phyloP scores from a whole-genome alignment of 495 filamentous ascomycete species.

The Annulohypoxylon moriforme region DNA sequence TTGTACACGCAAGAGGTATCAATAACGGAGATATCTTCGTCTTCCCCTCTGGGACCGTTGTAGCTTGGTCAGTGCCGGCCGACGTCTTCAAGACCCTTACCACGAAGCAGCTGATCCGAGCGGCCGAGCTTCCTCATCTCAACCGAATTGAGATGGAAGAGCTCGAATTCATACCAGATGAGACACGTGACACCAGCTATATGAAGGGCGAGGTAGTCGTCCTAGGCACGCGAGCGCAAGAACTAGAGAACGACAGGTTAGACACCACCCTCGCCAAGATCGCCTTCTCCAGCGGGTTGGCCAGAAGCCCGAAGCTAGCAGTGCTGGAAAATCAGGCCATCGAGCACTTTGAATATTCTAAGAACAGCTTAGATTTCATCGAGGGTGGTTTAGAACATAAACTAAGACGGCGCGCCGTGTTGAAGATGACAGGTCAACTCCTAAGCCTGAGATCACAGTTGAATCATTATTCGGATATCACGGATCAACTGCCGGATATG shows the following conservation, averaged over 20 bases:
- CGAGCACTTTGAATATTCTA: conserved; percentile 75
- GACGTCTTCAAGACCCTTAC: conserved; percentile 78
- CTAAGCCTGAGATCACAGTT: conserved; percentile 89
- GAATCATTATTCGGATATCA: conserved; percentile 97
- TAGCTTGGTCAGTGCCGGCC: conserved; percentile 85
- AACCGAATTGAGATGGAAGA: conserved; percentile 84
- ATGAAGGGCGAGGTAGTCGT: conserved; percentile 92
- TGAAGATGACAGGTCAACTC: conserved; percentile 94
- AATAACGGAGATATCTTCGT: conserved; percentile 87
- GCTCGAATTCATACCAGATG: conserved; percentile 86
- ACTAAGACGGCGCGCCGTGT: conserved; percentile 80
- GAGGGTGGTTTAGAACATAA: conserved; percentile 73
- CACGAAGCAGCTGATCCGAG: conserved; percentile 74
- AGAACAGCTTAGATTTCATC: conserved; percentile 81
- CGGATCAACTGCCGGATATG: conserved; percentile 92
- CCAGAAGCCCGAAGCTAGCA: conserved; percentile 94
- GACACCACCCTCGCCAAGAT: conserved; percentile 92
- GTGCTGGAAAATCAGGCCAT: conserved; percentile 86
- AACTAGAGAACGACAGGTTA: conserved; percentile 54
- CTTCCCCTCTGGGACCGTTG: conserved; percentile 97
- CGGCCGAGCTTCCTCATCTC: conserved; percentile 78
- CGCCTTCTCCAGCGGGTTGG: conserved; percentile 95
- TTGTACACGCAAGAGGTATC: conserved; percentile 65
- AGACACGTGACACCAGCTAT: conserved; percentile 75
- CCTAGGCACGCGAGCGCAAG: conserved; percentile 75